Evolutionary conservation across 2,329 filamentous ascomycete species (phyloP).

Genomic region (Verticillium nubilum): DNA sequence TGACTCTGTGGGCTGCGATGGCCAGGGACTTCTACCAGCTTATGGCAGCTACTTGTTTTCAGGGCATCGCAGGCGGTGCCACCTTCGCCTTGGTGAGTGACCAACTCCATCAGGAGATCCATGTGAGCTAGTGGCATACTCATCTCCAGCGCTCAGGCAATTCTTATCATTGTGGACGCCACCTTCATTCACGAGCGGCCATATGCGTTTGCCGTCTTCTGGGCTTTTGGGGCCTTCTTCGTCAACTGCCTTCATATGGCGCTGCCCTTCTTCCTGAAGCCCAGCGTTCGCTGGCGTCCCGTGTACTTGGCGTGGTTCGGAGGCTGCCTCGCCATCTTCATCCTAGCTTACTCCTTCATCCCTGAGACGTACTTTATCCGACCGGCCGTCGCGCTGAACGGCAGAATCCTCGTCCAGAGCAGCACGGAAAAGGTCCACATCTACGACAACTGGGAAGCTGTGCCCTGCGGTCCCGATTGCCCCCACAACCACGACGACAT

Average conservation of each 20-base stretch:
- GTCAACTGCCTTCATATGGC: slow-evolving; percentile 21
- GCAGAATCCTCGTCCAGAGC: slow-evolving; percentile 29
- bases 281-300: slow-evolving; percentile 20
- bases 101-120: background rate
- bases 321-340: slow-evolving; percentile 16
- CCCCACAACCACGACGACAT: background rate
- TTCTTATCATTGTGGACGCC: slow-evolving; percentile 30
- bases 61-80: slow-evolving; percentile 24
- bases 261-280: slow-evolving; percentile 15
- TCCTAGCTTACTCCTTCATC: slow-evolving; percentile 23
- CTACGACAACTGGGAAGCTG: slow-evolving; percentile 24
- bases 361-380: slow-evolving; percentile 35
- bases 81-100: slow-evolving; percentile 21
- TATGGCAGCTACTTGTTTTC: slow-evolving; percentile 21
- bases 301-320: slow-evolving; percentile 25
- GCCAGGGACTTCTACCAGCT: slow-evolving; percentile 21
- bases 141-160: background rate
- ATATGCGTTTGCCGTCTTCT: slow-evolving; percentile 24
- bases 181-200: slow-evolving; percentile 32
- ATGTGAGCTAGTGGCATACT: background rate
- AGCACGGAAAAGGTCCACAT: slow-evolving; percentile 30
- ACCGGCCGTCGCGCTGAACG: slow-evolving; percentile 32
- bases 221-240: slow-evolving; percentile 20
- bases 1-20: slow-evolving; percentile 17
- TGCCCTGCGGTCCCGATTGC: slow-evolving; percentile 5